Evolutionary conservation across 129 eudicot species (phyloP), one percentile per base, ranked within the genome.

Genomic region (Sambucus nigra): DNA sequence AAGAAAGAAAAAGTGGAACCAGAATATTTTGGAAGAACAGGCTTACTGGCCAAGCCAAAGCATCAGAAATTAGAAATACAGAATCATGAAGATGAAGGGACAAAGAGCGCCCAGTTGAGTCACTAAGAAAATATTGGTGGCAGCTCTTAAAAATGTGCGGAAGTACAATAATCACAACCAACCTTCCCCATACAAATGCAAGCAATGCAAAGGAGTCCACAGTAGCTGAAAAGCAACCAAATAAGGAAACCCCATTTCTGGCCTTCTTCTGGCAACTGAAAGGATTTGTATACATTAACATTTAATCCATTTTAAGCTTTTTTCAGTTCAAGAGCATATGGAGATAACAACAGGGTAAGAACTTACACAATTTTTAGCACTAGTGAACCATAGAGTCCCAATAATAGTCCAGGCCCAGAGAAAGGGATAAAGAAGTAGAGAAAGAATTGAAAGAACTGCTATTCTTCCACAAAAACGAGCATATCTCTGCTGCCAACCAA

Each of bases 181-280:
- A 91, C 99, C 99, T 86, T 82, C 53, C 83, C 86, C 21, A 62
- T 56, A 54, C 75, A 79, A 58, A 69, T 69, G 78, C 78, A 82
- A 59, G 82, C 95, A 48, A 91, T 72, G 79, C 94, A 79, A 18
- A 72, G 27, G 62, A 91, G 99, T 57, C 95, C 99, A 69, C 86
- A 77, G 40, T 85, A 91, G 79, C 95, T 91, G 61, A 91, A 85
- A 42, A 91, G 82, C 60, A 91, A 74, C 99, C 99, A 91, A 64
- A 82, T 84, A 50, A 82, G 77, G 64, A 79, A 91, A 20, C 99
- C 99, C 84, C 94, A 86, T 53, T 79, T 82, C 77, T 91, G 94
- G 57, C 87, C 87, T 39, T 82, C 80, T 68, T 76, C 94, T 26
- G 99, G 99, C 75, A 91, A 70, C 99, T 91, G 83, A 70, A 80